Evolutionary conservation across 306 rosid genomes (phyloP).

Genomic region (Biancaea sappan): DNA sequence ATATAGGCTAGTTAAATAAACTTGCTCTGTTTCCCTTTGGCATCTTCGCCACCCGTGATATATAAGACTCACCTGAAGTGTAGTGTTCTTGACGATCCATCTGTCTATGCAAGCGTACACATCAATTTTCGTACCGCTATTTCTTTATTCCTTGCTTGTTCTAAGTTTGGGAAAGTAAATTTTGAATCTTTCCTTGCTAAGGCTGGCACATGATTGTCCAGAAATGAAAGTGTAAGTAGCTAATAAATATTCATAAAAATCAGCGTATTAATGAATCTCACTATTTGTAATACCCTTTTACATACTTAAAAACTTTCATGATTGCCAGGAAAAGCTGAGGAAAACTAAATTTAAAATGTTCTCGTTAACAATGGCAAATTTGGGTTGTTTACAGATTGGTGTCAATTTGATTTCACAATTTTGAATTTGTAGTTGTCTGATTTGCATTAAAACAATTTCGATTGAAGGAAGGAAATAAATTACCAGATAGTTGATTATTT

Average conservation of each 20-base stretch:
- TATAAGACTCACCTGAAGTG: background rate
- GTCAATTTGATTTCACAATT: too few species aligned
- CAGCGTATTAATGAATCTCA: background rate
- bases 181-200: constrained; percentile 18
- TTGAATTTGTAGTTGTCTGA: too few species aligned
- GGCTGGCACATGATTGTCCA: background rate
- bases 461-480: too few species aligned
- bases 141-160: constrained; percentile 32
- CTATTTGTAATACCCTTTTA: background rate
- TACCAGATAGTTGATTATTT: too few species aligned
- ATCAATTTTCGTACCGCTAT: constrained; percentile 17
- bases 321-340: background rate
- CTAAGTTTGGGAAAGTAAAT: constrained; percentile 10
- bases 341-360: background rate
- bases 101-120: constrained; percentile 14
- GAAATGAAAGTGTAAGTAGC: background rate
- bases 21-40: constrained; percentile 11
- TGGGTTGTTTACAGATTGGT: too few species aligned
- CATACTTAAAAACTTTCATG: background rate
- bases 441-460: too few species aligned
- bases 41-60: background rate
- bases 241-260: background rate
- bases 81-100: constrained; percentile 27
- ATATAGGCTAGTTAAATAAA: background rate
- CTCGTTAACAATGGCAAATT: constrained; percentile 13